Evolutionary conservation across 192 early-diverging fungal species (phyloP).

Genomic region (Gonapodya prolifera): DNA sequence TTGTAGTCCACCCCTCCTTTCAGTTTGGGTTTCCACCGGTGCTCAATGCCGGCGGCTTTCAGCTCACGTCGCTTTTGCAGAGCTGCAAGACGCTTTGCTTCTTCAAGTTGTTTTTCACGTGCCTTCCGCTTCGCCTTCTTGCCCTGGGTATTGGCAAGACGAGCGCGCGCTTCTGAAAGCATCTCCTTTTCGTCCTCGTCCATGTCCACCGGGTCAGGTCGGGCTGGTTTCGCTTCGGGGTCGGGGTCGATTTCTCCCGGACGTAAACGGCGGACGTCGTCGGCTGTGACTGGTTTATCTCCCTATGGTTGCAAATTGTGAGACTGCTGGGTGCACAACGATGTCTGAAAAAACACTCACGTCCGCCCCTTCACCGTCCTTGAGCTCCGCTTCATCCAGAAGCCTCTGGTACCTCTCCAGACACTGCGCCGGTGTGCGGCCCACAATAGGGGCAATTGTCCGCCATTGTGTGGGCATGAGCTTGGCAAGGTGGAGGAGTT

Average conservation of each 20-base stretch:
- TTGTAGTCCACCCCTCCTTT: slow-evolving; percentile 84
- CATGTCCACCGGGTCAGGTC: slow-evolving; percentile 98
- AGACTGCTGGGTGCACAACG: too few relatives aligned
- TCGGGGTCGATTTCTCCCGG: slow-evolving; percentile 97
- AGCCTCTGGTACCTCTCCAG: slow-evolving; percentile 90
- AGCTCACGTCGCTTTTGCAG: slow-evolving; percentile 92
- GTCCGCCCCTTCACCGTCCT: slow-evolving; percentile 43
- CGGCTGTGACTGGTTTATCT: slow-evolving; percentile 67
- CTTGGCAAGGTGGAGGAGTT: slow-evolving; percentile 90
- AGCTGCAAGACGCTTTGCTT: slow-evolving; percentile 74
- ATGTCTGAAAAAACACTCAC: too few relatives aligned
- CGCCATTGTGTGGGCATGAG: slow-evolving; percentile 99
- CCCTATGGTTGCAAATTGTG: background rate
- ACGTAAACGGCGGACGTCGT: slow-evolving; percentile 70
- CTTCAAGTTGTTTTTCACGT: slow-evolving; percentile 92
- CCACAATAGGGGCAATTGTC: slow-evolving; percentile 96
- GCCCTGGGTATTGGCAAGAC: slow-evolving; percentile 98
- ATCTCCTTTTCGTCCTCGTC: slow-evolving; percentile 99
- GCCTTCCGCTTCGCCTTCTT: slow-evolving; percentile 99
- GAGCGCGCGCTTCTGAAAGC: slow-evolving; percentile 93
- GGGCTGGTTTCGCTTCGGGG: slow-evolving; percentile 90
- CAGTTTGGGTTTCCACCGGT: slow-evolving; percentile 44
- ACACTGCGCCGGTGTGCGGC: slow-evolving; percentile 91
- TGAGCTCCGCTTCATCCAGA: slow-evolving; percentile 88
- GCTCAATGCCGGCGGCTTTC: slow-evolving; percentile 93